A percentile compares a stretch with the other conserved stretches of the same genome.
Evolutionary conservation across 768 basidiomycete species (phyloP).

Genomic region (Phlegmacium glaucopus): DNA sequence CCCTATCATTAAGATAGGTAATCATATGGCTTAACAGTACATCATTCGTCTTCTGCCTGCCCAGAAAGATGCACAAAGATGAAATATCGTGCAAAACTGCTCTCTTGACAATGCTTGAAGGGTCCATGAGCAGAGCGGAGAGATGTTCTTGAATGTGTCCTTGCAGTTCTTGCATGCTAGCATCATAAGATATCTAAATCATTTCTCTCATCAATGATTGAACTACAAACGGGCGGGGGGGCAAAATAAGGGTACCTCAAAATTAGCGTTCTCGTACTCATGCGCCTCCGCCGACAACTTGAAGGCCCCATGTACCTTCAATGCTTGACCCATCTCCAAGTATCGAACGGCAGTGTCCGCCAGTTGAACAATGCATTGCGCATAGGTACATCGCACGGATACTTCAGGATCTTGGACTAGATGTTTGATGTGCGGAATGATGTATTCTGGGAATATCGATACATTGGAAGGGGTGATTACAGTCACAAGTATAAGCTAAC

Average conservation of each 20-base stretch:
- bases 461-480: conserved; percentile 84
- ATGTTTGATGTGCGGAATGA: conserved; percentile 85
- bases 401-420: conserved; percentile 83
- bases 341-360: conserved; percentile 86
- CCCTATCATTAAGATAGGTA: conserved; percentile 75
- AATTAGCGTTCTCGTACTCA: conserved; percentile 75
- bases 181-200: conserved; percentile 83
- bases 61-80: conserved; percentile 89
- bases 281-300: conserved; percentile 59
- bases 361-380: conserved; percentile 80
- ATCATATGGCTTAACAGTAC: conserved; percentile 89
- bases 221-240: neutral
- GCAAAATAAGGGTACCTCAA: conserved; percentile 54
- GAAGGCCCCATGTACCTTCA: conserved; percentile 79
- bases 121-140: conserved; percentile 81
- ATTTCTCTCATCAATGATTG: neutral
- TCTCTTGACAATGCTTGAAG: conserved; percentile 86
- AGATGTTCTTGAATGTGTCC: conserved; percentile 84
- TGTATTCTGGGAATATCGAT: conserved; percentile 91
- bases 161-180: conserved; percentile 83
- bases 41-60: conserved; percentile 91
- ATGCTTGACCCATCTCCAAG: conserved; percentile 89
- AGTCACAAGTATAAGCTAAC: conserved; percentile 52
- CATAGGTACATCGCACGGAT: conserved; percentile 74
- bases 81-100: conserved; percentile 86